Base-by-base conservation (phyloP, 2,329 filamentous ascomycete genomes). In the Graphilbum ipis-grandicollis region DNA sequence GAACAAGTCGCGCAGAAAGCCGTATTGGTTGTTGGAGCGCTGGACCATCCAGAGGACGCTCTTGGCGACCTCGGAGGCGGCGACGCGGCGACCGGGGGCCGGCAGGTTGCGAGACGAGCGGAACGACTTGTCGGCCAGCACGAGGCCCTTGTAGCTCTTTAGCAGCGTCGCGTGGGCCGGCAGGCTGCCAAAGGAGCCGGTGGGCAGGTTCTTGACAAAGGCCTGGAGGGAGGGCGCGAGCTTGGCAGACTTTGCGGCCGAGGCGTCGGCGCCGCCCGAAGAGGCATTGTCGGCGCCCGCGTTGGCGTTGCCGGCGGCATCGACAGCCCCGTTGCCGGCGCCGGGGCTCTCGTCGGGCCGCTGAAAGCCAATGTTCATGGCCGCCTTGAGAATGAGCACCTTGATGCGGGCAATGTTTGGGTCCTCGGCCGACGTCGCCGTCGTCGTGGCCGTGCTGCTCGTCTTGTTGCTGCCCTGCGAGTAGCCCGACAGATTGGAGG, bases 1-100 rank as follows among this genome's bases (percentile, higher is more conserved):
- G 58, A 82, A 94, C 13, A 94, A 62, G 48, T 93, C 85, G 35
- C 74, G 66, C 43, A 94, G 59, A 65, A 88, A 94, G 9, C 63
- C 63, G 54, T 90, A 90, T 47, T 85, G 74, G 39, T 72, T n/a
- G n/a, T n/a, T 67, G 21, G 67, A 66, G 28, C 71, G 75, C 39
- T 72, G 65, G 36, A 71, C 70, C 70, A 93, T 81, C 63, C 77
- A 78, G 36, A 69, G 64, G 7, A 93, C 79, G 35, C 81, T 82
- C 53, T 77, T 79, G 26, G 80, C 81, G 43, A 92, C 72, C 46
- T 94, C 85, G n/a, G 65, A 57, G 0, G 82, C 80, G 4, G 63
- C 66, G 6, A 80, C 65, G 9, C 70, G 65, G 45, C 65, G 79
- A 39, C 61, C 75, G 41, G 54, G 58, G 4, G 60, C 46, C 4